Conservation (phyloP, 106 monocot genomes). For the Triglochin maritima region DNA sequence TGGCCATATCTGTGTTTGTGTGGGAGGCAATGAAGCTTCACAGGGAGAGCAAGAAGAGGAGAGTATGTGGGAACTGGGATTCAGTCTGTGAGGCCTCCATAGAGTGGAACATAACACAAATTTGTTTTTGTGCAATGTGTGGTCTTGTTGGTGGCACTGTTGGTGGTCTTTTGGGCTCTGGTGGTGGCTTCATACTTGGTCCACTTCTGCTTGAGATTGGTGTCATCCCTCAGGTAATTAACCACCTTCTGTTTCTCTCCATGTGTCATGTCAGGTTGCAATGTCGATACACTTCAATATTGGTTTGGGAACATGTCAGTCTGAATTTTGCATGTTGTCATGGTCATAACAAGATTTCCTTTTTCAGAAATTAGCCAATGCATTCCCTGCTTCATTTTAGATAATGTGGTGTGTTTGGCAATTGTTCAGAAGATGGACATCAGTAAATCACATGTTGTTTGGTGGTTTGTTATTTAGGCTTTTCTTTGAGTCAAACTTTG, state of each 20-base stretch:
- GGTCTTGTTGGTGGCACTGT: conserved; percentile 85
- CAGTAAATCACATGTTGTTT: too few relatives aligned
- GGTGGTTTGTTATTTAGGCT: too few relatives aligned
- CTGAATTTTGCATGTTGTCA: too few relatives aligned
- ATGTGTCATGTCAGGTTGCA: not conserved
- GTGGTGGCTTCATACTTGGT: conserved; percentile 91
- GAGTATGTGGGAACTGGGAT: conserved; percentile 47
- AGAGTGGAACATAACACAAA: conserved; percentile 45
- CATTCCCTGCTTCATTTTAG: too few relatives aligned
- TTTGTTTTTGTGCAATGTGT: conserved; percentile 66
- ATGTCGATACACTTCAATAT: too few relatives aligned
- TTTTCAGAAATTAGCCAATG: too few relatives aligned
- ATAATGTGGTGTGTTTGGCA: too few relatives aligned
- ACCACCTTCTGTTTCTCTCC: not conserved
- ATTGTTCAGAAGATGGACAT: too few relatives aligned
- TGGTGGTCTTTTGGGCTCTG: conserved; percentile 89
- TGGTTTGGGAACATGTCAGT: too few relatives aligned
- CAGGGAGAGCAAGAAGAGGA: conserved; percentile 42
- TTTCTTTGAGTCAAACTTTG: too few relatives aligned
- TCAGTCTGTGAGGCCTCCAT: conserved; percentile 89
- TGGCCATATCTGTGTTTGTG: conserved; percentile 45
- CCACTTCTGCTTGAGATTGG: conserved; percentile 96
- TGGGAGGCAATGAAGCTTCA: conserved; percentile 63
- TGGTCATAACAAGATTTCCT: too few relatives aligned
- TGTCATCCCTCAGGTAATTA: conserved; percentile 74